A percentile compares a stretch with the other conserved stretches of the same genome.
phyloP scores from a whole-genome alignment of 78 protist genomes.

The Acrasis kona region DNA sequence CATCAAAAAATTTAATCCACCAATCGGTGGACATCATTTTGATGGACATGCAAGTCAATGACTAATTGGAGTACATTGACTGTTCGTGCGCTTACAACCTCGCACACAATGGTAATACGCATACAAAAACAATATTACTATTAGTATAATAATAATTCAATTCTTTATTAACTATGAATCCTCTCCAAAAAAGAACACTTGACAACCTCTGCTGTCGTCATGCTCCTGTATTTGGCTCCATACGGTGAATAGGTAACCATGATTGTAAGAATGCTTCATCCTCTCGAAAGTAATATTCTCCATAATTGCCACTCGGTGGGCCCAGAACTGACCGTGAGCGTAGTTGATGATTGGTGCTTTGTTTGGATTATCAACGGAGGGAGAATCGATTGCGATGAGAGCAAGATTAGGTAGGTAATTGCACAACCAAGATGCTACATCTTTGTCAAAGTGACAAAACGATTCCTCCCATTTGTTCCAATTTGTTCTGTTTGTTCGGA shows the following conservation, averaged over 20 bases:
- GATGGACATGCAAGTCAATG: background rate
- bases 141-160: no score
- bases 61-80: background rate
- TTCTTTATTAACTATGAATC: no score
- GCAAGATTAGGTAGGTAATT: background rate
- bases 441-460: background rate
- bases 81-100: no score
- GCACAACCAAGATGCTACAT: background rate
- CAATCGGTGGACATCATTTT: background rate
- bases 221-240: background rate
- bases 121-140: no score
- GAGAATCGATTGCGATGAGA: background rate
- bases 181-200: background rate
- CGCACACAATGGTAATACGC: no score
- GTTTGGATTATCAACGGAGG: background rate
- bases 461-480: background rate
- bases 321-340: constrained; percentile 2
- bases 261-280: background rate
- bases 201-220: background rate
- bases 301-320: background rate
- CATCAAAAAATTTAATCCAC: background rate
- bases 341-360: background rate
- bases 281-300: background rate
- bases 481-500: background rate
- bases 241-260: background rate